Evolutionary conservation across 1,284 basidiomycete species (phyloP).

Genomic region (Leccinum fuscescens): DNA sequence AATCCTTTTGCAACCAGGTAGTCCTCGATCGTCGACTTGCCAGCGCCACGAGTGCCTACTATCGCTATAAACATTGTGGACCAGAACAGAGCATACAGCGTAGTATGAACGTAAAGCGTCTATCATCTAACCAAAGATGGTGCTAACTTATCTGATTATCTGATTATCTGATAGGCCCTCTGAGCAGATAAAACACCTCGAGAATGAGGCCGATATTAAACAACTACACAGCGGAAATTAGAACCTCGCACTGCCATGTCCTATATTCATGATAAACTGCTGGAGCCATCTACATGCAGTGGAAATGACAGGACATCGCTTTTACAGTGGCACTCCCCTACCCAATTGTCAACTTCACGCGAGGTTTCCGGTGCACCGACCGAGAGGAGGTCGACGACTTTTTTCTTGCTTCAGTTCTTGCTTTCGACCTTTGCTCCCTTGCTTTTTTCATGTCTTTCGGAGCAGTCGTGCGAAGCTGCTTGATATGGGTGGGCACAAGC

Average conservation of each 20-base stretch:
- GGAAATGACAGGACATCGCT: background rate
- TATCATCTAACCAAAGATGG: background rate
- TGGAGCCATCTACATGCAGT: background rate
- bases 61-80: constrained; percentile 79
- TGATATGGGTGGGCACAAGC: constrained; percentile 77
- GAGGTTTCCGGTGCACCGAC: constrained; percentile 18
- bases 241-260: background rate
- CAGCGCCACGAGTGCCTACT: constrained; percentile 79
- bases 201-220: background rate
- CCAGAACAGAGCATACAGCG: background rate
- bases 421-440: constrained; percentile 60
- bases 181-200: background rate
- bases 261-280: background rate
- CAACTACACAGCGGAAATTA: background rate
- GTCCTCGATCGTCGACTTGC: constrained; percentile 75
- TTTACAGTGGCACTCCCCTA: constrained; percentile 1
- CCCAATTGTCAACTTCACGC: constrained; percentile 20
- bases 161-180: background rate
- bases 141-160: background rate
- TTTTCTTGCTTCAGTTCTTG: constrained; percentile 47
- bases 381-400: constrained; percentile 9
- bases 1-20: constrained; percentile 69
- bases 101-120: background rate
- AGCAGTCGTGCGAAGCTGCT: constrained; percentile 79
- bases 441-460: constrained; percentile 77